Base-by-base conservation (phyloP, 257 asterid genomes). In the Mentha longifolia region DNA sequence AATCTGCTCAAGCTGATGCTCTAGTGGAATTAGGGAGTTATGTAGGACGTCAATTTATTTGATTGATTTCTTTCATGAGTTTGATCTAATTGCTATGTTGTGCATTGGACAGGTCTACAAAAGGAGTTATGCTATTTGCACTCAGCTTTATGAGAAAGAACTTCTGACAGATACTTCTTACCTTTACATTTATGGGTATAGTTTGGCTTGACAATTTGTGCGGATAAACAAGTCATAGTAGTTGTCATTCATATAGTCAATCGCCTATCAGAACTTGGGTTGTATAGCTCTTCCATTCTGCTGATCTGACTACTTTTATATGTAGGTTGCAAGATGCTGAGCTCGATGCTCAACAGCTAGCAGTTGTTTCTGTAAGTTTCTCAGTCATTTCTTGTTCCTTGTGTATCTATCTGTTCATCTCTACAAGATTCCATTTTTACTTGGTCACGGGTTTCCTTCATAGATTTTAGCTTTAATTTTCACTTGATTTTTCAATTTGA, bases 81-180 rank as follows among this genome's bases (percentile, higher is more conserved):
- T 80, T 66, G 39, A 37, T 62, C 47, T 62, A 31, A 67, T 65
- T 20, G 37, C 17, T 55, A 14, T 35, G 52, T 15, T 73, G 20
- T 65, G 37, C 52, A 51, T 78, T 70, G 64, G 73, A 74, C 90
- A 93, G 98, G 99, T 95, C 71, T 95, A 95, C 82, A 88, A 85
- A 78, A 95, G 94, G 77, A 92, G 99, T 78, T 89, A 85, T 76
- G 92, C 87, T 70, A 77, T 92, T 74, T 95, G 98, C 85, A 72
- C 81, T 70, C 98, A 87, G 81, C 90, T 89, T 73, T 92, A 95
- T 68, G 94, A 95, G 78, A 95, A 95, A 79, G 99, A 92, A 85
- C 93, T 92, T 74, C 84, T 95, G 74, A 95, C 93, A 20, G 97
- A 91, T 54, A 72, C 79, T 65, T 92, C 99, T 35, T 95, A 88